These are phyloP conservation scores for Amniculicola lignicola DNA, from an alignment of 495 filamentous ascomycete genomes.

Conservation along the genomic window DNA sequence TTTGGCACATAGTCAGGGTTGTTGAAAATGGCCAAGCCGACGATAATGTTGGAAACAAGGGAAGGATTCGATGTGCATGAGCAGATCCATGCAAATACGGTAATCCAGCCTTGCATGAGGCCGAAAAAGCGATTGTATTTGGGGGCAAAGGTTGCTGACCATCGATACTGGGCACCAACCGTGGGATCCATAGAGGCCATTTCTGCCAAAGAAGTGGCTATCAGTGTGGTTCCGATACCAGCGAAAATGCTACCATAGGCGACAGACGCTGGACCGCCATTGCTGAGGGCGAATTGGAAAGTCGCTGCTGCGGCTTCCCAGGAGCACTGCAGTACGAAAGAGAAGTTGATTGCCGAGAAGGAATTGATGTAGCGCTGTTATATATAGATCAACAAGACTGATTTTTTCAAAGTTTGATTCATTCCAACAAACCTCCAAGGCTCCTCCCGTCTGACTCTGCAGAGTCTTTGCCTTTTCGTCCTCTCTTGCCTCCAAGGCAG, in stretches of 20 bases:
- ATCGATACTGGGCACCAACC: conserved; percentile 32
- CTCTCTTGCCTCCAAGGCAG: conserved; percentile 10
- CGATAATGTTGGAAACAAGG: conserved; percentile 29
- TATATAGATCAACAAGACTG: neutral
- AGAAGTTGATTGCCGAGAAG: conserved; percentile 30
- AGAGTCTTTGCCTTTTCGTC: conserved; percentile 13
- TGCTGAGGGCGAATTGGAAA: conserved; percentile 32
- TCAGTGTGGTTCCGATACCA: conserved; percentile 31
- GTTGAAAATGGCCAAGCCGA: conserved; percentile 27
- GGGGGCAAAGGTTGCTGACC: conserved; percentile 37
- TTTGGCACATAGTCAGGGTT: conserved; percentile 24
- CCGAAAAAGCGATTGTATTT: conserved; percentile 45
- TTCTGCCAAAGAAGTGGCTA: conserved; percentile 40
- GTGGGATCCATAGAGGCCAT: conserved; percentile 41
- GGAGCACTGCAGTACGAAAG: conserved; percentile 31
- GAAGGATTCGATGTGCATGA: conserved; percentile 26
- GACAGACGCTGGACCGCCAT: conserved; percentile 41
- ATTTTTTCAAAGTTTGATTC: neutral
- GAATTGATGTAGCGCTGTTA: conserved; percentile 28
- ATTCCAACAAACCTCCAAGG: conserved; percentile 16
- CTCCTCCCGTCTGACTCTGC: conserved; percentile 10
- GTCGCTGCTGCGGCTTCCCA: conserved; percentile 37
- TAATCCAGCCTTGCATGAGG: conserved; percentile 32
- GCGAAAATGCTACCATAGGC: conserved; percentile 38
- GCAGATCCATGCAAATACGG: conserved; percentile 31